Base-by-base conservation (phyloP, 352 stramenopile genomes). In the Phytophthora constricta region DNA sequence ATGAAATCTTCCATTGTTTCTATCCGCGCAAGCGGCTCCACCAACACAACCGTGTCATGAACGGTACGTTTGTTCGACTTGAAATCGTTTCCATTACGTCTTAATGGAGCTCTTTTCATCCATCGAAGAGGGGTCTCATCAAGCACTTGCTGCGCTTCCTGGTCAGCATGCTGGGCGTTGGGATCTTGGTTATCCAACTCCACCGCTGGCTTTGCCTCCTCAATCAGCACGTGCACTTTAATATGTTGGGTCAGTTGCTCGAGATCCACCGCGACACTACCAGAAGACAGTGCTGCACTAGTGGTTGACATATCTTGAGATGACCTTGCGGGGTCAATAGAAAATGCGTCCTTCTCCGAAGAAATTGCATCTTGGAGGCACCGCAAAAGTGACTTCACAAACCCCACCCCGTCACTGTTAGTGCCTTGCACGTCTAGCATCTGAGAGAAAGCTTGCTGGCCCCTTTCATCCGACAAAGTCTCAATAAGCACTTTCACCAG, bases 1-100 rank as follows among this genome's bases (percentile, higher is more conserved):
- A 93, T 89, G 58, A 92, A 93, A 28, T 88, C 82, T 48, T 93
- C 83, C 50, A 93, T 91, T 27, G 86, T 92, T 46, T 91, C 83
- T 34, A 93, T 86, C 14, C 86, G 72, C 19, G 86, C 86, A 28
- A 93, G 76, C 14, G 86, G 86, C 33, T 93, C 86, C 10, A 93
- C 86, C 0, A 93, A 60, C 48, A 93, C 86, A 26, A 93, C 77
- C 0, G 86, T 90, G 23, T 92, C 80, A 27, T 90, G 81, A 1
- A 92, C 77, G 4, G 51, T 37, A 13, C 71, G 58, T 37, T 77
- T 76, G 54, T 82, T 87, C 4, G 62, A 54, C 20, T 73, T 76
- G 49, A 82, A 72, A 25, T 22, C 76, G 31, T 22, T 66, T 42
- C 52, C 62, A 61, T 62, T 64, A 19, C 27, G 53, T 46, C 66